Conservation (phyloP, 345 rosid genomes). For the Hirschfeldia incana region DNA sequence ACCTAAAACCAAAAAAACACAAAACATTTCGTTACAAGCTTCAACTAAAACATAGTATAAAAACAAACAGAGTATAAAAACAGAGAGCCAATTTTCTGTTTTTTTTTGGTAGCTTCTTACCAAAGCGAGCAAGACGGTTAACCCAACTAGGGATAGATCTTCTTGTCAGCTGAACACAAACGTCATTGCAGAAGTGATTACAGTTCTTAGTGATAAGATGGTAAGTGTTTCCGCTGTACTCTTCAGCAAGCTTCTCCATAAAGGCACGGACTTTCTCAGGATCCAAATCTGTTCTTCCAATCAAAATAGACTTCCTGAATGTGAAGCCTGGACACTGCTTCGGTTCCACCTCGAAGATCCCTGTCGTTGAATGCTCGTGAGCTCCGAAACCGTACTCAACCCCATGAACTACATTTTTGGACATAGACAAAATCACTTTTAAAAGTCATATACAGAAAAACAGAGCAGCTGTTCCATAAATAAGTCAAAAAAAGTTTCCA, state of each 20-base stretch:
- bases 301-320: conserved; percentile 90
- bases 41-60: conserved; percentile 18
- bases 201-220: conserved; percentile 94
- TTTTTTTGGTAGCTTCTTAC: conserved; percentile 42
- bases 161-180: conserved; percentile 62
- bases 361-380: conserved; percentile 76
- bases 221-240: conserved; percentile 74
- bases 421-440: conserved; percentile 2
- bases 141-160: conserved; percentile 92
- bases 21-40: neutral
- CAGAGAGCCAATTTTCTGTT: conserved; percentile 15
- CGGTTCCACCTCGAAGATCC: conserved; percentile 97
- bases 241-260: conserved; percentile 85
- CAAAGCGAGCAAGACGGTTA: conserved; percentile 96
- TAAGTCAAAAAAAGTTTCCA: conserved; percentile 27
- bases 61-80: conserved; percentile 32
- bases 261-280: conserved; percentile 74
- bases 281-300: conserved; percentile 91
- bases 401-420: conserved; percentile 61
- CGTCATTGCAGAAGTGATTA: conserved; percentile 92
- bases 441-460: conserved; percentile 9
- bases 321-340: conserved; percentile 88
- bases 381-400: conserved; percentile 95
- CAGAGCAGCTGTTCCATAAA: conserved; percentile 1
- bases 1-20: conserved; percentile 44